A percentile compares a stretch with the other conserved stretches of the same genome.
These are phyloP conservation scores for Echium plantagineum DNA, from an alignment of 257 asterid genomes.

Conservation along the genomic window DNA sequence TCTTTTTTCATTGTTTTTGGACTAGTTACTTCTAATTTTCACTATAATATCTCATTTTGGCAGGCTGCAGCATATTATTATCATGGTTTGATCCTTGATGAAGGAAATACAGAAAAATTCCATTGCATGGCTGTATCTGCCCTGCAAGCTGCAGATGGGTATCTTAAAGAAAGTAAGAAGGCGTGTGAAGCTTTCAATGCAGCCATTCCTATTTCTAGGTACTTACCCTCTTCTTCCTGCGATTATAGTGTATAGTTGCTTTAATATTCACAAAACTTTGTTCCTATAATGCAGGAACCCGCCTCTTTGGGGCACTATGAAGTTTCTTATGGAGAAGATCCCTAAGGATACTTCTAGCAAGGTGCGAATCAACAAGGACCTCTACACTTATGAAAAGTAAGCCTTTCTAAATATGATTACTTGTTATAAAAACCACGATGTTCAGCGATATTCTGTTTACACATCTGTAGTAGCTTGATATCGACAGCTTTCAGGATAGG, in stretches of 20 bases:
- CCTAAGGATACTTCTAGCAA: constrained; percentile 90
- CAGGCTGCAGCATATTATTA: constrained; percentile 96
- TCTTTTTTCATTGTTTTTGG: too few species aligned
- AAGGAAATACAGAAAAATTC: constrained; percentile 91
- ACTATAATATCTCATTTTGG: constrained; percentile 2
- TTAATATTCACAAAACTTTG: not conserved
- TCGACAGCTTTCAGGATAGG: not conserved
- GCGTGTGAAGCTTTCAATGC: constrained; percentile 68
- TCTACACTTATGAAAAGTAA: constrained; percentile 75
- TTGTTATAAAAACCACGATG: too few species aligned
- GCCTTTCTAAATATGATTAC: constrained; percentile 8
- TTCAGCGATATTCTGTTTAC: not conserved
- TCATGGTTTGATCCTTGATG: constrained; percentile 94
- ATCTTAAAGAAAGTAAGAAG: constrained; percentile 89
- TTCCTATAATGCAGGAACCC: constrained; percentile 51
- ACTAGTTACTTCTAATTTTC: too few species aligned
- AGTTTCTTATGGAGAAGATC: constrained; percentile 79
- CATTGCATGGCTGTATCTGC: constrained; percentile 98
- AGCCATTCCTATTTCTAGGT: constrained; percentile 76
- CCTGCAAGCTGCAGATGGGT: constrained; percentile 92
- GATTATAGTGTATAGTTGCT: not conserved
- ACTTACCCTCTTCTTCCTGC: constrained; percentile 8
- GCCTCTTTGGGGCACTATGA: constrained; percentile 97
- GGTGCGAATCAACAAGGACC: constrained; percentile 85
- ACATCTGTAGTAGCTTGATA: too few species aligned